Percentiles rank a stretch among this genome's conserved stretches.
These are phyloP conservation scores for Torulaspora indica DNA, from an alignment of 805 yeast genomes.

Conservation along the genomic window DNA sequence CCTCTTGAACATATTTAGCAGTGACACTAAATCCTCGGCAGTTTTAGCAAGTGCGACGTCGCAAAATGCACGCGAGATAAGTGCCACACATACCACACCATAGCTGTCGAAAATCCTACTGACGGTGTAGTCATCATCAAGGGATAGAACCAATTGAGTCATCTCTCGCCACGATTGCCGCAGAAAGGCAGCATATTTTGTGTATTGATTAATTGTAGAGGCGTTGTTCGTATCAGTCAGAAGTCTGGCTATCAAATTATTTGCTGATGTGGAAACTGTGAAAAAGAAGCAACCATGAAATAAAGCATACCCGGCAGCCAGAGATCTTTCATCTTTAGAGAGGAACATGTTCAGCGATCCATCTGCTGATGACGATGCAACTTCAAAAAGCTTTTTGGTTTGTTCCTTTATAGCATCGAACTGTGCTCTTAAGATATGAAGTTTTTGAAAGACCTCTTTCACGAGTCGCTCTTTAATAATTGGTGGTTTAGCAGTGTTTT, in stretches of 20 bases:
- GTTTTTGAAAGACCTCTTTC: constrained; percentile 19
- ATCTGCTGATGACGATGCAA: constrained; percentile 10
- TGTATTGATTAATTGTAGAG: constrained; percentile 4
- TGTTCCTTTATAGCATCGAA: constrained; percentile 25
- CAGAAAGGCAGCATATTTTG: constrained; percentile 4
- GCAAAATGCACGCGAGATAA: constrained; percentile 12
- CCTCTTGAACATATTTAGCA: constrained; percentile 15
- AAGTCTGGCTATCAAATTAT: constrained; percentile 25
- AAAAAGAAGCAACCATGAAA: constrained; percentile 17
- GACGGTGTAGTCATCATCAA: constrained; percentile 19
- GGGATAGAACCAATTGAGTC: constrained; percentile 11
- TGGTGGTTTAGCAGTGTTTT: constrained; percentile 25
- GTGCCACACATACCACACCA: constrained; percentile 11
- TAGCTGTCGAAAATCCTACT: constrained; percentile 16
- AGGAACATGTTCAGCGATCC: constrained; percentile 2
- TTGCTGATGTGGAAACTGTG: constrained; percentile 16
- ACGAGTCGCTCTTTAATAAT: constrained; percentile 16
- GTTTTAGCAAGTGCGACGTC: constrained; percentile 7
- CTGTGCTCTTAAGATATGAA: constrained; percentile 13
- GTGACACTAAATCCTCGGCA: constrained; percentile 13
- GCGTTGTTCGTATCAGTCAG: constrained; percentile 11
- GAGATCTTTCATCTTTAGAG: constrained; percentile 12
- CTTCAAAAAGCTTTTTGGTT: constrained; percentile 18
- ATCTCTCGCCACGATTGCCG: constrained; percentile 15
- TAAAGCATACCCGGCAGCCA: constrained; percentile 17